phyloP scores from a whole-genome alignment of 202 grass and related monocot species.

The Panicum virgatum region DNA sequence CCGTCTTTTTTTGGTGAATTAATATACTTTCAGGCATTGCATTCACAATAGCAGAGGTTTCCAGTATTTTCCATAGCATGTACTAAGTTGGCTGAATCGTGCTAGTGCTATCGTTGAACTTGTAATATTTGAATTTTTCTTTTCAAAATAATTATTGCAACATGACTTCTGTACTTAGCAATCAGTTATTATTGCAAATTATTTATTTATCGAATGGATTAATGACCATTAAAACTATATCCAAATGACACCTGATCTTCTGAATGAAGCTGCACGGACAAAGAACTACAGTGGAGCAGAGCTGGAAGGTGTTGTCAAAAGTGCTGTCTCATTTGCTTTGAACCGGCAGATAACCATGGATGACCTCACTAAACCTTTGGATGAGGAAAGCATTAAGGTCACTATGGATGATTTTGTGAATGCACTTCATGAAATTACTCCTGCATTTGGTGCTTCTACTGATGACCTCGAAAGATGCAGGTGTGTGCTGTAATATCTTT shows the following conservation, averaged over 20 bases:
- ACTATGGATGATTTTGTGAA: slow-evolving; percentile 98
- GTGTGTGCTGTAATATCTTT: slow-evolving; percentile 45
- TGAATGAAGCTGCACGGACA: slow-evolving; percentile 89
- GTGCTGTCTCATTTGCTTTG: slow-evolving; percentile 91
- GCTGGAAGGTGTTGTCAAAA: slow-evolving; percentile 98
- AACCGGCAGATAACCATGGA: slow-evolving; percentile 95
- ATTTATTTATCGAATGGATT: slow-evolving; percentile 16
- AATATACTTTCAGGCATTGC: neutral
- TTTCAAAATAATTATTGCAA: neutral
- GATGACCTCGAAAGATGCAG: slow-evolving; percentile 99
- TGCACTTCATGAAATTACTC: slow-evolving; percentile 88
- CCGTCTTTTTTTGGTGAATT: slow-evolving; percentile 28
- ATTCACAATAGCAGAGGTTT: slow-evolving; percentile 22
- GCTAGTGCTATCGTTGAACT: slow-evolving; percentile 11
- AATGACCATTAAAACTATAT: slow-evolving; percentile 26
- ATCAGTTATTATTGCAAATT: neutral
- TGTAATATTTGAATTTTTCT: neutral
- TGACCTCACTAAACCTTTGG: slow-evolving; percentile 84
- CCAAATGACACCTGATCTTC: slow-evolving; percentile 29
- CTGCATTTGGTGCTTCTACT: slow-evolving; percentile 92
- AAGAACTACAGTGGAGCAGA: slow-evolving; percentile 99
- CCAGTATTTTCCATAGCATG: neutral
- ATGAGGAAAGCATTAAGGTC: slow-evolving; percentile 97
- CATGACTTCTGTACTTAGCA: neutral
- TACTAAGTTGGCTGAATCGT: neutral